Evolutionary conservation across 129 eudicot species (phyloP).

Genomic region (Arctium minus): DNA sequence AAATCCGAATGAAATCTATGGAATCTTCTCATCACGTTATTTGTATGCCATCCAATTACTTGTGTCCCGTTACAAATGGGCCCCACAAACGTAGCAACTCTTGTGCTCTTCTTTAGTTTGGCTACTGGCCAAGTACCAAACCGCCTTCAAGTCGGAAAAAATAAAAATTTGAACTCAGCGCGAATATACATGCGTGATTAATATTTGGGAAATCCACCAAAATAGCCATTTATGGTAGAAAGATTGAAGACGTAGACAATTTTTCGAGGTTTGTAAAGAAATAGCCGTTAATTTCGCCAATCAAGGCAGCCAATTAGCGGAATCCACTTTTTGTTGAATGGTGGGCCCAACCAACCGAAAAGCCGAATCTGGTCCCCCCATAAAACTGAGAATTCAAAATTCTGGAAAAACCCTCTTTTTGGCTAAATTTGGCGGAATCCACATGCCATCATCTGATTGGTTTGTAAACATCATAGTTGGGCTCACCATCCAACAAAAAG

Average conservation of each 20-base stretch:
- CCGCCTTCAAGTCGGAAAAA: constrained; percentile 37
- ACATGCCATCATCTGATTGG: too few species aligned
- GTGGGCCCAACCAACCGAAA: not conserved
- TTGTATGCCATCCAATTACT: constrained; percentile 76
- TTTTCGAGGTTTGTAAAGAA: too few species aligned
- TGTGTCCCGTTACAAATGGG: constrained; percentile 69
- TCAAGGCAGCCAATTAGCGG: not conserved
- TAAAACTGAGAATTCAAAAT: too few species aligned
- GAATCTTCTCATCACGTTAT: constrained; percentile 35
- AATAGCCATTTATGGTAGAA: not conserved
- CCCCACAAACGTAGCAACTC: constrained; percentile 42
- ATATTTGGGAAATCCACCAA: not conserved
- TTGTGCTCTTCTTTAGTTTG: constrained; percentile 31
- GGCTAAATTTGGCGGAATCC: too few species aligned
- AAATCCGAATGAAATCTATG: constrained; percentile 70
- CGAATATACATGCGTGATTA: not conserved
- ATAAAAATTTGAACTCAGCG: constrained; percentile 1
- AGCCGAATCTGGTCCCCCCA: not conserved
- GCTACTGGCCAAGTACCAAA: constrained; percentile 83
- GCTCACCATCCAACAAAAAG: too few species aligned
- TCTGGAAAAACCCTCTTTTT: too few species aligned
- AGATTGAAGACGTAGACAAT: not conserved
- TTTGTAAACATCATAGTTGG: too few species aligned
- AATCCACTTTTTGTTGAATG: not conserved
- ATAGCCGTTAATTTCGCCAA: not conserved